These are phyloP conservation scores for Orobanche coerulescens DNA, from an alignment of 257 asterid species.

Conservation along the genomic window DNA sequence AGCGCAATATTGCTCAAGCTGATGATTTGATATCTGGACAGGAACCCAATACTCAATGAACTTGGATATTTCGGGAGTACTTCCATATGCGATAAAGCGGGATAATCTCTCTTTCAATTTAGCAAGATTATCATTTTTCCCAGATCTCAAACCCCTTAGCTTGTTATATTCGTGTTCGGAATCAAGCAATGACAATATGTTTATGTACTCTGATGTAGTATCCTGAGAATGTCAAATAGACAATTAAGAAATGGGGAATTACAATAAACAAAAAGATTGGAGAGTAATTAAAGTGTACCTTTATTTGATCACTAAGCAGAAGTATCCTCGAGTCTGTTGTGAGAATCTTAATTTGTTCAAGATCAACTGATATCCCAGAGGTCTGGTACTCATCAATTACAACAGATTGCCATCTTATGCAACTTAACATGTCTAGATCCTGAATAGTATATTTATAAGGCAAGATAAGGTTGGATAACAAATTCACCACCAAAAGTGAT, in stretches of 20 bases:
- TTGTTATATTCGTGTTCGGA: conserved; percentile 32
- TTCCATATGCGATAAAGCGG: conserved; percentile 31
- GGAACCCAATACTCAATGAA: conserved; percentile 92
- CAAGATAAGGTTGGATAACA: background rate
- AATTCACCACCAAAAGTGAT: background rate
- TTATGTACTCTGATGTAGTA: conserved; percentile 36
- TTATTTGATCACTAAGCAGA: conserved; percentile 42
- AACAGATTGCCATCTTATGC: conserved; percentile 50
- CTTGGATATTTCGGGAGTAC: conserved; percentile 39
- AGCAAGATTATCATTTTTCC: conserved; percentile 36
- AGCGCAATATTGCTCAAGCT: conserved; percentile 79
- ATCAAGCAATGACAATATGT: conserved; percentile 46
- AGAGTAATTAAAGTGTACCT: conserved; percentile 33
- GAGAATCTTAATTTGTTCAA: conserved; percentile 42
- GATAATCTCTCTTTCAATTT: conserved; percentile 41
- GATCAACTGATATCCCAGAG: conserved; percentile 23
- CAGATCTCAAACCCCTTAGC: conserved; percentile 31
- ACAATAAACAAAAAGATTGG: conserved; percentile 8
- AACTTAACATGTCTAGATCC: conserved; percentile 43
- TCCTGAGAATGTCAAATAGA: conserved; percentile 34
- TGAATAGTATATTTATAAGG: conserved; percentile 25
- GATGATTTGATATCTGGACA: conserved; percentile 61
- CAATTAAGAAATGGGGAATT: background rate
- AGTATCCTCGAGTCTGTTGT: conserved; percentile 39
- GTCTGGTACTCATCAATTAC: conserved; percentile 47